phyloP scores from a whole-genome alignment of 2,329 filamentous ascomycete genomes.

The Neofusicoccum kwambonambiense region DNA sequence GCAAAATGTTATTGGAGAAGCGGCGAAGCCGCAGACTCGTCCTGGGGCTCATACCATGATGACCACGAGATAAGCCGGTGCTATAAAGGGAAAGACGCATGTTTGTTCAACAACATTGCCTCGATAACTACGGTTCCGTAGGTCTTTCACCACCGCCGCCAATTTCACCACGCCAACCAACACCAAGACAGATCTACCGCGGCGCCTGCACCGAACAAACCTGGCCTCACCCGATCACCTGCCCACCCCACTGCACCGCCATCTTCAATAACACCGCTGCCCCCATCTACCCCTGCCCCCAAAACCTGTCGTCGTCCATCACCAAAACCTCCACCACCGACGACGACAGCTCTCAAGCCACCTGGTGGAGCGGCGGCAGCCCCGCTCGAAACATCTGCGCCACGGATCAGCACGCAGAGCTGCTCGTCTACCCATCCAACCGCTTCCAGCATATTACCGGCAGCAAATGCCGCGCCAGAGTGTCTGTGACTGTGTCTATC shows the following conservation, averaged over 20 bases:
- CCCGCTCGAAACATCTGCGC: not conserved
- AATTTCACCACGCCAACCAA: not conserved
- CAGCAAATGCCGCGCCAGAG: not conserved
- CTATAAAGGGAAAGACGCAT: not conserved
- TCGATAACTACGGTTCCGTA: not conserved
- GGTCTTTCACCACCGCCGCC: not conserved
- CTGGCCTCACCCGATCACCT: not conserved
- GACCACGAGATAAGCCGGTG: not conserved
- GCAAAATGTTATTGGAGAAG: not conserved
- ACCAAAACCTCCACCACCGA: too few relatives aligned
- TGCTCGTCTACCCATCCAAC: not conserved
- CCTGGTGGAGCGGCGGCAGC: not conserved
- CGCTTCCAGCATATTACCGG: not conserved
- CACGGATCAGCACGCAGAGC: not conserved
- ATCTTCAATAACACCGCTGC: not conserved
- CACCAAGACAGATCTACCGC: not conserved
- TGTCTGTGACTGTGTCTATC: not conserved
- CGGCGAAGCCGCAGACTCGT: not conserved
- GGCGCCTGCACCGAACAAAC: not conserved
- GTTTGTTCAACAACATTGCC: not conserved
- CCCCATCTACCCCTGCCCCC: not conserved
- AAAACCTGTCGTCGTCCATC: not conserved
- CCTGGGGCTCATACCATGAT: not conserved
- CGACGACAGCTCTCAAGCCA: not conserved
- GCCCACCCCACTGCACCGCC: not conserved